Base-by-base conservation (phyloP, 1,139 yeast genomes). In the Spathaspora jeffriesii region DNA sequence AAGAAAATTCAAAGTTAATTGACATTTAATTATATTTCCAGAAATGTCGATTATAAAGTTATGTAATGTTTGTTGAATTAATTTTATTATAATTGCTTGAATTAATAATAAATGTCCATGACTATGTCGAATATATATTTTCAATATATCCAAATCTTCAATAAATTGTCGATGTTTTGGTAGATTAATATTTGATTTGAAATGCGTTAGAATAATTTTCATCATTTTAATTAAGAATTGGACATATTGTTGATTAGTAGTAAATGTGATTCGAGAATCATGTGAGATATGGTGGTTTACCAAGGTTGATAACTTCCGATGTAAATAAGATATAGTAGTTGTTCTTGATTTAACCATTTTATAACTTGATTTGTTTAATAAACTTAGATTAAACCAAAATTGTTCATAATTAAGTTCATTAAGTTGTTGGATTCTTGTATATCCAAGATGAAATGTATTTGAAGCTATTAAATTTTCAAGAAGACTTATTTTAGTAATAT, bases 71-170 rank as follows among this genome's bases (percentile, higher is more conserved):
- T 25, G 13, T 9, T 36, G 3, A 10, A 43, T 14, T 13, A 39
- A 25, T 14, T 17, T 17, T 11, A 18, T 8, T 9, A 20, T 27
- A 27, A 43, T 38, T 18, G 45, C 23, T 17, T 36, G 40, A 14
- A 27, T 27, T 11, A 43, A 5, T 10, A 20, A 17, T 6, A n/a
- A 11, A 27, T 21, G 15, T 2, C 45, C 45, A 2, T 27, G 34
- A 10, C 13, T 11, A 15, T 36, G 18, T 3, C 17, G 15, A 40
- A 17, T 49, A 45, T 68, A 68, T 5, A 69, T 47, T 31, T 71
- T 51, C 10, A 66, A 44, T 11, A 70, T 47, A 43, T 63, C 63
- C 45, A 59, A 62, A 51, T 67, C 71, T 48, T 69, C 72, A 11
- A 60, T 43, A 42, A 18, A 34, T 10, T 4, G n/a, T 10, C 10